Evolutionary conservation across 2,329 filamentous ascomycete species (phyloP), one percentile per base, ranked within the genome.

Genomic region (Aspergillus tanneri): DNA sequence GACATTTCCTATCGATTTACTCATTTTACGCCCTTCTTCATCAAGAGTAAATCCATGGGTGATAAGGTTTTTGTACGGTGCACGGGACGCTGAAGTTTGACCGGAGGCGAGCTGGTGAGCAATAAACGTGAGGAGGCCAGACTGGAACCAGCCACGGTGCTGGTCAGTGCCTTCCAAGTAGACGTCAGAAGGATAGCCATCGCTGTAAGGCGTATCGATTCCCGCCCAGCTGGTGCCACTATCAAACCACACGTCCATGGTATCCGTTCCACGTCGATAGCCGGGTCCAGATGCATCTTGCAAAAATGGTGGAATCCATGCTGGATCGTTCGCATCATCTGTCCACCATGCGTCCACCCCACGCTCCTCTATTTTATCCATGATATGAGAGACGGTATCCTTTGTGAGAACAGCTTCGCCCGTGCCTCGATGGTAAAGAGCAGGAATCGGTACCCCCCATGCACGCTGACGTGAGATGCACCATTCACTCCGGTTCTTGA

Each of bases 231-330:
- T 96, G 41, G 88, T 96, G 5, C 93, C 93, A 57, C 93, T 97
- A 68, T 99, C 93, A 60, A 99, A 99, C 93, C 93, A 99, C 8
- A 99, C 93, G 68, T 99, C 93, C 93, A 99, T 99, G 0, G 93
- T 99, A 63, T 99, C 93, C 35, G 78, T 88, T 11, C 92, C 92
- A 53, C 93, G 86, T 39, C 80, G 76, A 64, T 86, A 93, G 4
- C 72, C 67, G 4, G 57, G 41, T 23, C 66, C 61, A 7, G 62
- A 45, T 11, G 77, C 72, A 24, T 68, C 67, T 35, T 73, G 72
- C 2, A 96, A 73, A 8, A 81, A 79, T 5, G 81, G 70, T 2
- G 85, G 83, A 24, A 95, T 77, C 92, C 92, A 99, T 0, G 81
- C 82, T 19, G 79, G 73, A 43, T 97, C 90, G 52, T 91, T 80